Conservation (phyloP, 2,329 filamentous ascomycete species). For the Aureobasidium sp. region DNA sequence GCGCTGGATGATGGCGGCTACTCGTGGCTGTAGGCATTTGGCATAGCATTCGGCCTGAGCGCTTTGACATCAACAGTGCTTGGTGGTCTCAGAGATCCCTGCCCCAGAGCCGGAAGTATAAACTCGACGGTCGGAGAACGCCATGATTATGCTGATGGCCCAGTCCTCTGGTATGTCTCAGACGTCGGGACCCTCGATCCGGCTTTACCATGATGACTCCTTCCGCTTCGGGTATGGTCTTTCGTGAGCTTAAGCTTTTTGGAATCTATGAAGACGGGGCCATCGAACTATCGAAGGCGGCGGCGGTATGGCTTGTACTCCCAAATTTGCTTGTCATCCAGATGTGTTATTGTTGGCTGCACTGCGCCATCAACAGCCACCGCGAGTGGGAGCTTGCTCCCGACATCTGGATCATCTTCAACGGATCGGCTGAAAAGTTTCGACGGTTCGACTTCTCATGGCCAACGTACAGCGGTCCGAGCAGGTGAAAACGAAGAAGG, state of each 20-base stretch:
- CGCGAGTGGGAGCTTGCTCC: neutral
- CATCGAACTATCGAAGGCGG: conserved; percentile 5
- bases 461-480: neutral
- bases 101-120: neutral
- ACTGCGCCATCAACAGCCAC: neutral
- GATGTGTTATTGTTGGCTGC: neutral
- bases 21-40: conserved; percentile 4
- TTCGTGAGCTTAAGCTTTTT: neutral
- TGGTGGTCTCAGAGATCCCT: neutral
- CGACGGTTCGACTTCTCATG: neutral
- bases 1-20: neutral
- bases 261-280: neutral
- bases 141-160: neutral
- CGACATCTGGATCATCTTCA: neutral
- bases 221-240: neutral
- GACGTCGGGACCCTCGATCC: neutral
- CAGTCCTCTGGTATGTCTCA: conserved; percentile 8
- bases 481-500: conserved; percentile 2
- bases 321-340: conserved; percentile 2
- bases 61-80: conserved; percentile 6
- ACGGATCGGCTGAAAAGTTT: neutral
- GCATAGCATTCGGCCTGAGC: neutral
- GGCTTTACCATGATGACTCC: neutral
- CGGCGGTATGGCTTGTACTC: conserved; percentile 2
- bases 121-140: neutral